Base-by-base conservation (phyloP, 805 yeast species). In the Starmera amethionina region DNA sequence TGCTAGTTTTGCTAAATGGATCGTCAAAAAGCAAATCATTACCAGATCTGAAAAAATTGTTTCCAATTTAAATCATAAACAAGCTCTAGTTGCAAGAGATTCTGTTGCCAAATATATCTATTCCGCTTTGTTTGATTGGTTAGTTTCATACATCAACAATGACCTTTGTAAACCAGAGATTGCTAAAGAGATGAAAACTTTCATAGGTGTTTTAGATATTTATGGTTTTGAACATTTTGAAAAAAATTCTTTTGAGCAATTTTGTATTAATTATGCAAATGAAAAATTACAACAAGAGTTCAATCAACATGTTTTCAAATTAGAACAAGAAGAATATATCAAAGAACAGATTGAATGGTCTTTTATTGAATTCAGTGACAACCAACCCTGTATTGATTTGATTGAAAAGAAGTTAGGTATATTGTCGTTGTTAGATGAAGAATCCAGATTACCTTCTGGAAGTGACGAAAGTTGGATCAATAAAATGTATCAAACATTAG, bases 171-270 rank as follows among this genome's bases (percentile, higher is more conserved):
- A 90, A 2, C 79, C 81, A 16, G 82, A 76, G 35, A 75, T 86
- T 30, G 72, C 69, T 33, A 65, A 67, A 19, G 63, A 77, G 31
- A 72, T 81, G 40, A 64, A 72, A 36, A 74, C 86, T 2, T 93
- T 90, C 53, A 90, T 90, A 54, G 98, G 98, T 60, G 97, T 90
- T 28, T 72, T 90, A 52, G 98, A 90, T 80, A 90, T 90, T 52
- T 90, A 90, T 57, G 98, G 98, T 19, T 90, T 90, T 60, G 98
- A 90, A 63, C 97, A 90, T 63, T 90, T 90, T 59, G 89, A 86
- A 50, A 79, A 76, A 54, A 90, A 90, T 64, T 88, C 96, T 8
- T 90, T 90, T 56, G 98, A 90, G 64, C 98, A 90, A 63, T 90
- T 90, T 63, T 90, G 98, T 68, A 89, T 89, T 64, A 89, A 89